Base-by-base conservation (phyloP, 2,329 filamentous ascomycete species). In the Cordyceps cateniannulata region DNA sequence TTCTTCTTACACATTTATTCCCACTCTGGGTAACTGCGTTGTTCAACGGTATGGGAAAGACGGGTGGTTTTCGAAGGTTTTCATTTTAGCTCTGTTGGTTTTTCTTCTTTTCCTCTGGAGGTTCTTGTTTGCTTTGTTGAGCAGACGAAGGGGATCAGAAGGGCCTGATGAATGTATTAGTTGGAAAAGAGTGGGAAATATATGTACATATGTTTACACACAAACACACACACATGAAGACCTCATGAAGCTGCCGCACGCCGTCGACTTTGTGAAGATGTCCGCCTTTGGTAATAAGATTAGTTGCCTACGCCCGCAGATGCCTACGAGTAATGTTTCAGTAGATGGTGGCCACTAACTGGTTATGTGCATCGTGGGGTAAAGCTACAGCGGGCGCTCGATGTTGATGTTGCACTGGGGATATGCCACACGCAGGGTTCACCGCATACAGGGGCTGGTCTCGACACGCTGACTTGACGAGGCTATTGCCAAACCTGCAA, bases 81-180 rank as follows among this genome's bases (percentile, higher is more conserved):
- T 51, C 48, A 50, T 48, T 59, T 59, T 25, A 52, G 56, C 48
- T 12, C 32, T 59, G 56, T 52, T 52, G 48, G 48, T 59, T 24
- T 44, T 45, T 40, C 20, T 20, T 24, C 44, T 45, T 40, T 27
- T 20, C 32, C 24, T 7, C 8, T 25, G 20, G 45, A 10, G 40
- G 16, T 42, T 42, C n/a, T 42, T 0, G 22, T 48, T 48, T 32
- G 14, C n/a, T 14, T 27, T 12, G 35, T 27, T 24, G 6, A 18
- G 22, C 24, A 18, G n/a, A 18, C 45, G 22, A 25, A 29, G 4
- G 38, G 38, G 5, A 44, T n/a, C n/a, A n/a, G n/a, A n/a, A n/a
- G n/a, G n/a, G n/a, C n/a, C n/a, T n/a, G n/a, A n/a, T n/a, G n/a
- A n/a, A n/a, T n/a, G n/a, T n/a, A n/a, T 48, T 6, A 18, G 25